Evolutionary conservation across 2,329 filamentous ascomycete genomes (phyloP).

Genomic region (Calonectria fujianensis): DNA sequence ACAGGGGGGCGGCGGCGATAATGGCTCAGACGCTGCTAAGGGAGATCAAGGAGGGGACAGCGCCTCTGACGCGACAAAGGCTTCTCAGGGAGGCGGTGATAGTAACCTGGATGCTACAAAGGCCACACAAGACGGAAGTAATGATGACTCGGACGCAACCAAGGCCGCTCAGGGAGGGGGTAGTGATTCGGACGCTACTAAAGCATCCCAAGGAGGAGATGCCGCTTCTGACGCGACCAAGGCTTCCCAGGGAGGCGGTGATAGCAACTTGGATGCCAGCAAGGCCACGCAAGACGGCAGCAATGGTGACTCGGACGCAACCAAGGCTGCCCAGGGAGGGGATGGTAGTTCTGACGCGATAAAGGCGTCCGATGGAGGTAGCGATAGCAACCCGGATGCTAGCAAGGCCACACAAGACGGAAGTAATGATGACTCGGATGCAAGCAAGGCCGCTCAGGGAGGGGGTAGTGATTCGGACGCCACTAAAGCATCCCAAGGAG

Average conservation of each 20-base stretch:
- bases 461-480: not conserved
- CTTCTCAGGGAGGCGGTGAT: not conserved
- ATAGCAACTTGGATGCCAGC: not conserved
- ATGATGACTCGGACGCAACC: not conserved
- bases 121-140: not conserved
- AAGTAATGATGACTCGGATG: no score
- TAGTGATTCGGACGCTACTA: not conserved
- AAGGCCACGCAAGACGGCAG: not conserved
- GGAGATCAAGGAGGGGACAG: not conserved
- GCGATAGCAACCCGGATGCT: no score
- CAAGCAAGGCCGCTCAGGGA: not conserved
- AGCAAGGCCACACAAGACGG: not conserved
- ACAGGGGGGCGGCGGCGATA: not conserved
- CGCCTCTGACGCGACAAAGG: not conserved
- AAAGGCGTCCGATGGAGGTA: no score
- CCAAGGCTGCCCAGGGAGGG: no score
- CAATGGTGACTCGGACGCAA: no score
- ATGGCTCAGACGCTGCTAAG: not conserved
- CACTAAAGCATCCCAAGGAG: not conserved
- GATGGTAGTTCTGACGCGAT: no score
- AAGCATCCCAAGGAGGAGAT: not conserved
- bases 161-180: not conserved
- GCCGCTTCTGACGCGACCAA: not conserved
- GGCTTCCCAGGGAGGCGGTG: not conserved
- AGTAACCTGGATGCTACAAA: not conserved